Evolutionary conservation across 768 basidiomycete species (phyloP).

Genomic region (Tulasnella sp.): DNA sequence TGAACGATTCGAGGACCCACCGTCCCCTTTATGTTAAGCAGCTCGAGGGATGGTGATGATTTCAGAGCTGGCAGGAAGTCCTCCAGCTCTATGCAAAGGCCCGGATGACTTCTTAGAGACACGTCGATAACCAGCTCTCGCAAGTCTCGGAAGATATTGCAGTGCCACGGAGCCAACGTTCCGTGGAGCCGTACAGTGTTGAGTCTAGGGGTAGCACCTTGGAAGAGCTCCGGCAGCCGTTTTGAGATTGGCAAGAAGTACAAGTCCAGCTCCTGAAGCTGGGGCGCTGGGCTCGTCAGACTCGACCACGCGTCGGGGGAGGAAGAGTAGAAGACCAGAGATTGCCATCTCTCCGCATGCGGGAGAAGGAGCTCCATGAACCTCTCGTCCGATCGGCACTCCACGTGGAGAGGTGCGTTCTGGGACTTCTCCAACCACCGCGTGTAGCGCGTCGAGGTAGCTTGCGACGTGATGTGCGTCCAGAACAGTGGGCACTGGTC

Average conservation of each 20-base stretch:
- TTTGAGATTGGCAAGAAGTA: not conserved
- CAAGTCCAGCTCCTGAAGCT: not conserved
- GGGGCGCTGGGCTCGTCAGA: not conserved
- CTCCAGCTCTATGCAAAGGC: not conserved
- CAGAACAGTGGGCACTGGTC: not conserved
- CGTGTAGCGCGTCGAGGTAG: not conserved
- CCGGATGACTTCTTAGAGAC: not conserved
- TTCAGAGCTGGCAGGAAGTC: not conserved
- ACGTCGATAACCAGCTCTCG: not conserved
- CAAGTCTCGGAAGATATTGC: not conserved
- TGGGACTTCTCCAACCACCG: not conserved
- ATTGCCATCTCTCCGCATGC: not conserved
- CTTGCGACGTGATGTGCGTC: not conserved
- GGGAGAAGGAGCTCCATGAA: not conserved
- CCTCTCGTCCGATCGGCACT: not conserved
- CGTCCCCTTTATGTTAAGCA: not conserved
- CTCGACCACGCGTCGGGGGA: not conserved
- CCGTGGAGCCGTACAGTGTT: not conserved
- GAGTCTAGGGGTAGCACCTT: not conserved
- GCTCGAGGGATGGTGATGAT: not conserved
- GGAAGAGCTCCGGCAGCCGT: not conserved
- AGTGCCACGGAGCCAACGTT: not conserved
- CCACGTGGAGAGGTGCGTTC: not conserved
- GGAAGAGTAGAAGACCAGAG: not conserved
- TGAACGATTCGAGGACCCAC: not conserved